Percentiles rank a stretch among this genome's conserved stretches.
phyloP scores from a whole-genome alignment of 306 rosid species.

The Oxytropis ochrocephala region DNA sequence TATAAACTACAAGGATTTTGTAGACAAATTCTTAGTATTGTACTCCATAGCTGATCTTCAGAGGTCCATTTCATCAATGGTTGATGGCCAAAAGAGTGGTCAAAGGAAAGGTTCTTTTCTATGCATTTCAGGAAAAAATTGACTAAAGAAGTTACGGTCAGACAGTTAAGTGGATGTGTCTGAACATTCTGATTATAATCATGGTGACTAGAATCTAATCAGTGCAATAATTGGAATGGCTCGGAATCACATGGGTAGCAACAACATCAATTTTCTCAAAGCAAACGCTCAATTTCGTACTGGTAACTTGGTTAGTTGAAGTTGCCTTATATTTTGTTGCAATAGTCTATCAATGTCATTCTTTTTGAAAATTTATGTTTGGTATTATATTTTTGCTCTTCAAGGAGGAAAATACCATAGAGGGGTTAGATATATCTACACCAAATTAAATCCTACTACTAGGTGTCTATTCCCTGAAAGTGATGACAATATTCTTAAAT shows the following conservation, averaged over 20 bases:
- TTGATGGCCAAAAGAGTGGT: slow-evolving; percentile 93
- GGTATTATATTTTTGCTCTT: background rate
- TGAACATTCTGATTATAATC: slow-evolving; percentile 90
- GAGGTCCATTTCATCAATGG: slow-evolving; percentile 91
- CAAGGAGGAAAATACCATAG: slow-evolving; percentile 97
- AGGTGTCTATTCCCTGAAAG: slow-evolving; percentile 69
- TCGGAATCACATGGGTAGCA: slow-evolving; percentile 85
- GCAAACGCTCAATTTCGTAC: slow-evolving; percentile 98
- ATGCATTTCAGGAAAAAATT: slow-evolving; percentile 84
- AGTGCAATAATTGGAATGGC: slow-evolving; percentile 89
- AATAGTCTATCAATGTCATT: background rate
- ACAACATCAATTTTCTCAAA: slow-evolving; percentile 75
- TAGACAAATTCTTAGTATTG: slow-evolving; percentile 81
- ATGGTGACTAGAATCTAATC: slow-evolving; percentile 88
- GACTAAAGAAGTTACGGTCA: slow-evolving; percentile 79
- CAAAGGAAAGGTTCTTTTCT: slow-evolving; percentile 87
- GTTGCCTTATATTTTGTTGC: background rate
- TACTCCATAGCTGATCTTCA: slow-evolving; percentile 90
- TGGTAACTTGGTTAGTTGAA: slow-evolving; percentile 69
- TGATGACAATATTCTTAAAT: slow-evolving; percentile 83
- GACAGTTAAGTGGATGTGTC: slow-evolving; percentile 90
- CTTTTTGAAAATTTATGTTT: background rate
- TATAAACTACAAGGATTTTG: slow-evolving; percentile 84
- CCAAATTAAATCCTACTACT: slow-evolving; percentile 50
- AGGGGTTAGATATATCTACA: slow-evolving; percentile 71